A percentile compares a stretch with the other conserved stretches of the same genome.
These are phyloP conservation scores for Saccharomyces kudriavzevii DNA, from an alignment of 805 yeast genomes.

Conservation along the genomic window DNA sequence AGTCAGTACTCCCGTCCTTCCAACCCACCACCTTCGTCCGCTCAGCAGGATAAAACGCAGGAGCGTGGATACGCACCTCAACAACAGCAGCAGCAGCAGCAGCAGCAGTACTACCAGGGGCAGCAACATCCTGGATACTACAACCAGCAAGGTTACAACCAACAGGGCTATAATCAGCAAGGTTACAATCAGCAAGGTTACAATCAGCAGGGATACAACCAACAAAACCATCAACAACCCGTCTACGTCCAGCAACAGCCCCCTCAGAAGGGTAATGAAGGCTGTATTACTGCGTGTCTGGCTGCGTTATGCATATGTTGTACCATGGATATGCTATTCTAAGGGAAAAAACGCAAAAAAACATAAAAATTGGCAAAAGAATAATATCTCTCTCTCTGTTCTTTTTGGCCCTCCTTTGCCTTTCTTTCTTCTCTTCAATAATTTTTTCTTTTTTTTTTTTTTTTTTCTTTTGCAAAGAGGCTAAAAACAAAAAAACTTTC, in stretches of 20 bases:
- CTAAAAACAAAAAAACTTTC: not conserved
- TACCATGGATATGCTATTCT: constrained; percentile 44
- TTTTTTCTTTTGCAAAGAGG: not conserved
- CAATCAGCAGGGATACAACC: constrained; percentile 27
- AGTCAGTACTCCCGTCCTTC: constrained; percentile 24
- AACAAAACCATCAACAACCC: constrained; percentile 42
- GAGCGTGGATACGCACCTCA: constrained; percentile 11
- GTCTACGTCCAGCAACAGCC: constrained; percentile 46
- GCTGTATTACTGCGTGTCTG: constrained; percentile 45
- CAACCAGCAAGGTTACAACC: constrained; percentile 30
- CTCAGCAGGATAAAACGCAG: constrained; percentile 2
- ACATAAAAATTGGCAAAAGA: not conserved
- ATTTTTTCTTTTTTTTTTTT: too few relatives aligned
- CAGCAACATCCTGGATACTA: constrained; percentile 36
- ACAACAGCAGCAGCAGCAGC: constrained; percentile 15
- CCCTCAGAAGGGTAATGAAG: constrained; percentile 30
- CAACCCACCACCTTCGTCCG: constrained; percentile 16
- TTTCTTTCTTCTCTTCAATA: not conserved
- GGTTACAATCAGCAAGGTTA: constrained; percentile 35
- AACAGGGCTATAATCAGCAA: constrained; percentile 32
- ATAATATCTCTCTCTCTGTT: not conserved
- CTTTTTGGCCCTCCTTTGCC: not conserved
- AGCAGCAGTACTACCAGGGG: too few relatives aligned
- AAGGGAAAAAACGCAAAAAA: constrained; percentile 5
- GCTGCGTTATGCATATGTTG: constrained; percentile 51